Evolutionary conservation across 2,329 filamentous ascomycete species (phyloP), one percentile per base, ranked within the genome.

Genomic region (Metarhizium sp.): DNA sequence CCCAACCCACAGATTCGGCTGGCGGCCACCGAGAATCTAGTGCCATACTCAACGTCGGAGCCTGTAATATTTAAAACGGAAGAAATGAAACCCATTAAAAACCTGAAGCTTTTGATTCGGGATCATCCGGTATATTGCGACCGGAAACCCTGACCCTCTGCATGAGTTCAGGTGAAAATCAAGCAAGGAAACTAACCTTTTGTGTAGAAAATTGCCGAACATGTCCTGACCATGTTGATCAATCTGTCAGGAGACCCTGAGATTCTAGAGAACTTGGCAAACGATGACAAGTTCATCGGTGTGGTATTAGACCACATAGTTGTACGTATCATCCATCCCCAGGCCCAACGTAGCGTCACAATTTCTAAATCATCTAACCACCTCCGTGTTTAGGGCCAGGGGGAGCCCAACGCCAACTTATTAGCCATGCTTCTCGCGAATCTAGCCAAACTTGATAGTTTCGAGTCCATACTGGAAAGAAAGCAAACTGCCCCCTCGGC

Each of bases 351-450:
- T n/a, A 16, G 32, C n/a, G 1, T 52, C 29, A 48, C n/a, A 10
- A 11, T 20, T 6, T 16, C 16, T 7, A 11, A 18, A 11, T 2
- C 11, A 16, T 11, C 32, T 48, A 48, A 48, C 8, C 47, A 16
- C 29, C 6, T 4, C 5, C 34, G 7, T 20, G 3, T 3, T 51
- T 58, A 90, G 86, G 80, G 83, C 62, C 75, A 81, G 3, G 83
- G 86, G 53, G 92, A 97, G 67, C 79, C 82, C 34, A 92, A 92
- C 66, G 90, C 90, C 53, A 88, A 96, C 66, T 80, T 94, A 45
- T 75, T 95, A 49, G 84, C 90, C 49, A 97, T 96, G 91, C 81
- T 99, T 14, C 79, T 97, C 29, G 91, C 94, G 69, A 99, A 99
- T 67, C 77, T 99, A 53, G 81, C 86, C 57, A 97, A 97, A 73